phyloP scores from a whole-genome alignment of 2,329 filamentous ascomycete species.

The Penicillium thymicola region DNA sequence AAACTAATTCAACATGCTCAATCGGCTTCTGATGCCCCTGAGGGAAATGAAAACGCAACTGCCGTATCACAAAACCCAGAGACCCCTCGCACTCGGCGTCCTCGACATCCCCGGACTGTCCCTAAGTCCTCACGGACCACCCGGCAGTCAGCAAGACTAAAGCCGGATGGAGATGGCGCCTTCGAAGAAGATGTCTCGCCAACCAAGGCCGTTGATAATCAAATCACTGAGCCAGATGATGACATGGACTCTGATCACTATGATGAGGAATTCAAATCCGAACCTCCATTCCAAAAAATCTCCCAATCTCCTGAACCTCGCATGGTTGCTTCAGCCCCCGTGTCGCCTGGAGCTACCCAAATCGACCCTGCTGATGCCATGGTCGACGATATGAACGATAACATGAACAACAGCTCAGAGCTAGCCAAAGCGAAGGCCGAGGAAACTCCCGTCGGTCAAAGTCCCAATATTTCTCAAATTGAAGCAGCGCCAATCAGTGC shows the following conservation, averaged over 20 bases:
- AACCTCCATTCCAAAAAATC: slow-evolving; percentile 12
- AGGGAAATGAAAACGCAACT: slow-evolving; percentile 9
- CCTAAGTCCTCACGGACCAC: slow-evolving; percentile 35
- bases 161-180: slow-evolving; percentile 20
- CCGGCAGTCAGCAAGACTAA: slow-evolving; percentile 35
- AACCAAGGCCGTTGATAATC: slow-evolving; percentile 9
- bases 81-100: slow-evolving; percentile 33
- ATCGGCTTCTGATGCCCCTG: not conserved
- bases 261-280: slow-evolving; percentile 11
- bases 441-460: not conserved
- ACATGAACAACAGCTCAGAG: not conserved
- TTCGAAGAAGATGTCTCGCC: slow-evolving; percentile 17
- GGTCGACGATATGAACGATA: not conserved
- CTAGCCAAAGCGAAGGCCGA: slow-evolving; percentile 1
- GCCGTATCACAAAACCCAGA: slow-evolving; percentile 20
- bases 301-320: slow-evolving; percentile 14
- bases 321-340: slow-evolving; percentile 13
- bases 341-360: slow-evolving; percentile 11
- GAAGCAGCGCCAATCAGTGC: not conserved
- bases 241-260: slow-evolving; percentile 5
- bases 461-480: not conserved
- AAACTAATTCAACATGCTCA: not conserved
- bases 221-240: slow-evolving; percentile 12
- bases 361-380: not conserved
- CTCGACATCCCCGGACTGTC: slow-evolving; percentile 28